These are phyloP conservation scores for Salix koriyanagi DNA, from an alignment of 345 rosid genomes.

Conservation along the genomic window DNA sequence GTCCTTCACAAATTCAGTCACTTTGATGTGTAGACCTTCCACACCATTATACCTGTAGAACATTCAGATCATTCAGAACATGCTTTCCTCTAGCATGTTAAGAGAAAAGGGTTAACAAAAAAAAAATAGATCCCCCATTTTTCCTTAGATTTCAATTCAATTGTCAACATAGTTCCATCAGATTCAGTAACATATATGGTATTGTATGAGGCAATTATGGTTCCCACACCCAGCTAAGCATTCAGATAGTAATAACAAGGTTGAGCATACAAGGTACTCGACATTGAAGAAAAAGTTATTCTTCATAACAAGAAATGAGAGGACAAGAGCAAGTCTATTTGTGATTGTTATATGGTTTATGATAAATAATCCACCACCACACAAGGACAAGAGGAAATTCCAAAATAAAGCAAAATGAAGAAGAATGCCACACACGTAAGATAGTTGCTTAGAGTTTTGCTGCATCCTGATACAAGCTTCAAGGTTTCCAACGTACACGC, in stretches of 20 bases:
- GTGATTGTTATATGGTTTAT: neutral
- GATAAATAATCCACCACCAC: neutral
- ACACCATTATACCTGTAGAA: constrained; percentile 75
- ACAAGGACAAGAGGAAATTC: neutral
- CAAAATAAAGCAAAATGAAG: neutral
- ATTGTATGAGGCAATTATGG: neutral
- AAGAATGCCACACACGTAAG: constrained; percentile 49
- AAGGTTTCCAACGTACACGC: constrained; percentile 91
- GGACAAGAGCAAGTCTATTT: neutral
- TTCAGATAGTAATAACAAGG: neutral
- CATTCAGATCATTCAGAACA: neutral
- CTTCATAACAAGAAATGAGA: neutral
- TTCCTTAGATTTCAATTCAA: neutral
- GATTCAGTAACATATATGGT: neutral
- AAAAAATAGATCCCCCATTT: neutral
- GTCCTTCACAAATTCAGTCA: constrained; percentile 68
- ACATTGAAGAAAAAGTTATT: neutral
- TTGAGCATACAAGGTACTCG: neutral
- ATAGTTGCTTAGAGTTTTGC: constrained; percentile 86
- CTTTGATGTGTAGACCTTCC: constrained; percentile 84
- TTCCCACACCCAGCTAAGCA: neutral
- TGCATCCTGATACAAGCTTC: constrained; percentile 92
- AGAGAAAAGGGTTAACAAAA: neutral
- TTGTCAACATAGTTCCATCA: neutral
- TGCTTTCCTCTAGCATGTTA: too few species aligned